Conservation (phyloP, 371 early-diverging fungal species). For the Mucor indicus region DNA sequence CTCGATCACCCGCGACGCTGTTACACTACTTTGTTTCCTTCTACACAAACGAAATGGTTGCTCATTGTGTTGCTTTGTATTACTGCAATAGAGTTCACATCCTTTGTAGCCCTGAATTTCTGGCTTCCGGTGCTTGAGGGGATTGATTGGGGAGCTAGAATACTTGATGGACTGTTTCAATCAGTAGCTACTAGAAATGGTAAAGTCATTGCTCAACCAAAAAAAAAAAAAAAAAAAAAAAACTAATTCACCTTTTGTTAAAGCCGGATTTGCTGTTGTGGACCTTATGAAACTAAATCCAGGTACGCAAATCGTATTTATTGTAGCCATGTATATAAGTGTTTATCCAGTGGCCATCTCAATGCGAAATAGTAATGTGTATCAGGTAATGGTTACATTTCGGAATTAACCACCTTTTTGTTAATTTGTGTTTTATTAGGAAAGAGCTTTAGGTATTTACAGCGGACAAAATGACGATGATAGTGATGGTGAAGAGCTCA, state of each 20-base stretch:
- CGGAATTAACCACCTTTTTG: no score
- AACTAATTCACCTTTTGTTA: no score
- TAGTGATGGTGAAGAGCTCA: conserved; percentile 9
- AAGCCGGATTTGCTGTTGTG: conserved; percentile 31
- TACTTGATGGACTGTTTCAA: conserved; percentile 39
- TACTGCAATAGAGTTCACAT: conserved; percentile 28
- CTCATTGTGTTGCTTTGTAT: conserved; percentile 29
- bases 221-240: background rate
- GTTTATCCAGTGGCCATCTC: conserved; percentile 38
- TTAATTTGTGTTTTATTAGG: no score
- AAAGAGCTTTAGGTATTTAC: conserved; percentile 47
- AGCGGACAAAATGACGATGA: conserved; percentile 24
- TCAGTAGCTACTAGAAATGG: conserved; percentile 41
- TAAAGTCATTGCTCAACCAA: no score
- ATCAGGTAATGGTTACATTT: conserved; percentile 27
- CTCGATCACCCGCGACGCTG: conserved; percentile 47
- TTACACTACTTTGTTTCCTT: conserved; percentile 38
- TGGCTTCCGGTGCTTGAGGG: conserved; percentile 33
- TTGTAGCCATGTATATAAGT: conserved; percentile 39
- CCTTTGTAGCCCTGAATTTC: conserved; percentile 31
- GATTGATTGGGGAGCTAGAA: conserved; percentile 28
- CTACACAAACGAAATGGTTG: conserved; percentile 42
- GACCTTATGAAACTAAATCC: conserved; percentile 30
- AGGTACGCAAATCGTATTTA: conserved; percentile 25
- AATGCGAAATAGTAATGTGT: conserved; percentile 40